phyloP scores from a whole-genome alignment of 805 yeast species.

The Saturnispora saitoi region DNA sequence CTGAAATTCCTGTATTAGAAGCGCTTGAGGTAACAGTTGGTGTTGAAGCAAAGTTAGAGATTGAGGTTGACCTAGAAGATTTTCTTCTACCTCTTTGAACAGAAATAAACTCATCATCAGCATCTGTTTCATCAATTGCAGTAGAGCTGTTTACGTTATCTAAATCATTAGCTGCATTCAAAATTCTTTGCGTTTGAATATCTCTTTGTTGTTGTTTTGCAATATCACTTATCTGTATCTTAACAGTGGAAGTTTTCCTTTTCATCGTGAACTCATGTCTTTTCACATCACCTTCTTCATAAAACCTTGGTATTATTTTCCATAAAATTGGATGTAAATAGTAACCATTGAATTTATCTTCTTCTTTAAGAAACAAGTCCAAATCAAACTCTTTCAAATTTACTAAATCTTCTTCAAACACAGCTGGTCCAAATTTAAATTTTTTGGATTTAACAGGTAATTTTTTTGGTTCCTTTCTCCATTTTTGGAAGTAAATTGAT shows the following conservation, averaged over 20 bases:
- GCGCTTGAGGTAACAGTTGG: neutral
- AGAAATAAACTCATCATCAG: constrained; percentile 23
- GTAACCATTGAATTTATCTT: constrained; percentile 31
- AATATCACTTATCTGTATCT: constrained; percentile 10
- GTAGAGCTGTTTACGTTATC: constrained; percentile 9
- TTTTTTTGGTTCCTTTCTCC: constrained; percentile 14
- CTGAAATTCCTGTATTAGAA: neutral
- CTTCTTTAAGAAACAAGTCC: constrained; percentile 29
- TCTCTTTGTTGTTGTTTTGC: constrained; percentile 7
- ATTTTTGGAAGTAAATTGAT: constrained; percentile 16
- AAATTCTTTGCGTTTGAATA: neutral
- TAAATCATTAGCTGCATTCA: constrained; percentile 1
- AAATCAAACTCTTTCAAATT: constrained; percentile 22
- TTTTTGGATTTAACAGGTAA: constrained; percentile 32
- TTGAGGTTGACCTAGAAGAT: constrained; percentile 13
- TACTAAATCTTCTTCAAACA: constrained; percentile 7
- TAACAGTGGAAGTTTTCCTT: constrained; percentile 3
- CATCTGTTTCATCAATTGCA: constrained; percentile 19
- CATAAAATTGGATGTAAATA: constrained; percentile 31
- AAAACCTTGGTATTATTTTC: constrained; percentile 23
- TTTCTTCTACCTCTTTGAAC: constrained; percentile 28
- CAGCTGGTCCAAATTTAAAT: neutral
- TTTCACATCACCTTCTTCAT: constrained; percentile 10
- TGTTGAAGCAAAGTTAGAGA: neutral
- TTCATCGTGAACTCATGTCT: constrained; percentile 1